A percentile compares a stretch with the other conserved stretches of the same genome.
Evolutionary conservation across 768 basidiomycete species (phyloP).

Genomic region (Russula dissimulans): DNA sequence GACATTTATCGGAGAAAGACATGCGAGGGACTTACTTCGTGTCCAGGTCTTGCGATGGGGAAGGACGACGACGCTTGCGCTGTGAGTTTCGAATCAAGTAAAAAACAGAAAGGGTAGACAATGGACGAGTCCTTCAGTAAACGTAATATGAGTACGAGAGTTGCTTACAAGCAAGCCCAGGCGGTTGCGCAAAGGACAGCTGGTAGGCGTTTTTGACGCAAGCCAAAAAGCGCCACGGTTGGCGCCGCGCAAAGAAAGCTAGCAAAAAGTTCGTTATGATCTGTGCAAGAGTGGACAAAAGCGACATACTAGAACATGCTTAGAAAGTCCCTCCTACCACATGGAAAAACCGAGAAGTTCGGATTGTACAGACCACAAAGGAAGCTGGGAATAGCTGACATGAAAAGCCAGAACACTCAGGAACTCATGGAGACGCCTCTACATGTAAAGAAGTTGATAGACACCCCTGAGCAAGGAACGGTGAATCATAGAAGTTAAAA

Average conservation of each 20-base stretch:
- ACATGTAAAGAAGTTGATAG: slow-evolving; percentile 49
- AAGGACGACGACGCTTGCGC: slow-evolving; percentile 30
- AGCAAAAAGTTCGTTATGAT: neutral
- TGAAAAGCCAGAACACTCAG: neutral
- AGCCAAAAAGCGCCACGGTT: slow-evolving; percentile 63
- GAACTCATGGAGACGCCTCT: slow-evolving; percentile 13
- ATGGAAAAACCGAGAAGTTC: slow-evolving; percentile 28
- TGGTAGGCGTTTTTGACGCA: slow-evolving; percentile 58
- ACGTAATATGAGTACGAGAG: neutral
- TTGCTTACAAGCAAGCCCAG: slow-evolving; percentile 34
- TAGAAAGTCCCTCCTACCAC: slow-evolving; percentile 36
- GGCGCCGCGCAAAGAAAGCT: slow-evolving; percentile 35
- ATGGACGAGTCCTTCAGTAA: neutral
- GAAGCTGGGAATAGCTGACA: slow-evolving; percentile 24
- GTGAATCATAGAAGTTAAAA: neutral
- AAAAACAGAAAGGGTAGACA: slow-evolving; percentile 26
- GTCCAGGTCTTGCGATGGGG: slow-evolving; percentile 32
- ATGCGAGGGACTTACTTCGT: slow-evolving; percentile 24
- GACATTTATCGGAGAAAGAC: slow-evolving; percentile 7
- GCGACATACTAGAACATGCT: slow-evolving; percentile 29
- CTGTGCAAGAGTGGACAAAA: neutral
- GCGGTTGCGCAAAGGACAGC: slow-evolving; percentile 47
- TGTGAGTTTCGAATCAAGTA: slow-evolving; percentile 27
- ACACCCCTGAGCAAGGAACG: slow-evolving; percentile 35
- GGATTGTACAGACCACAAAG: slow-evolving; percentile 35